Evolutionary conservation across 257 asterid species (phyloP).

Genomic region (Ehretia macrophylla): DNA sequence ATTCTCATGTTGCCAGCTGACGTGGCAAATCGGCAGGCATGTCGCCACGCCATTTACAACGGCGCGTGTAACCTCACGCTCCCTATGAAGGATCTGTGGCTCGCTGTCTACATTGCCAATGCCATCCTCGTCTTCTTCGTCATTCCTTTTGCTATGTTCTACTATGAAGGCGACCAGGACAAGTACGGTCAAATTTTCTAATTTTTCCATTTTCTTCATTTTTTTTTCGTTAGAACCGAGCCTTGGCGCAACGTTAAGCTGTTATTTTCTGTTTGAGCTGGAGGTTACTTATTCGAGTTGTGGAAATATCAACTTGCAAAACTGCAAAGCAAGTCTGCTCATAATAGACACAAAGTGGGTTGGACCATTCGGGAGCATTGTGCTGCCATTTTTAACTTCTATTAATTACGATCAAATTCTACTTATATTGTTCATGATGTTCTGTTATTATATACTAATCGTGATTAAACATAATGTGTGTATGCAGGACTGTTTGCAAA

Average conservation of each 20-base stretch:
- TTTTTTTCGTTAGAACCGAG: too few relatives aligned
- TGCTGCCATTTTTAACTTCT: background rate
- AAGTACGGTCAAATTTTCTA: conserved; percentile 49
- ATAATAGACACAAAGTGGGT: too few relatives aligned
- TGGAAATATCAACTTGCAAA: too few relatives aligned
- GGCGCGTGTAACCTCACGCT: conserved; percentile 94
- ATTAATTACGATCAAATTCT: too few relatives aligned
- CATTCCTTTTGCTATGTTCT: conserved; percentile 96
- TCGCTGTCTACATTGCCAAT: conserved; percentile 72
- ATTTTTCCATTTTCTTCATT: background rate
- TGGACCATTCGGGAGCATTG: too few relatives aligned
- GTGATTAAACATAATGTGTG: background rate
- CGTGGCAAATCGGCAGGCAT: conserved; percentile 94
- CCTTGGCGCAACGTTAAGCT: too few relatives aligned
- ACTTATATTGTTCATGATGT: too few relatives aligned
- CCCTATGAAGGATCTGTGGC: conserved; percentile 98
- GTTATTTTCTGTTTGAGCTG: too few relatives aligned
- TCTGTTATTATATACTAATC: background rate
- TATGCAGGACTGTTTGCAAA: conserved; percentile 73
- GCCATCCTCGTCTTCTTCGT: conserved; percentile 87
- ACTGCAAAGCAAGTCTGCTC: too few relatives aligned
- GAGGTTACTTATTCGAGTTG: too few relatives aligned
- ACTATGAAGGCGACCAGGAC: conserved; percentile 97
- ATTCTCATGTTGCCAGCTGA: conserved; percentile 97
- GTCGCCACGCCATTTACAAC: conserved; percentile 89